A percentile compares a stretch with the other conserved stretches of the same genome.
Evolutionary conservation across 306 rosid genomes (phyloP).

Genomic region (Prunus mira): DNA sequence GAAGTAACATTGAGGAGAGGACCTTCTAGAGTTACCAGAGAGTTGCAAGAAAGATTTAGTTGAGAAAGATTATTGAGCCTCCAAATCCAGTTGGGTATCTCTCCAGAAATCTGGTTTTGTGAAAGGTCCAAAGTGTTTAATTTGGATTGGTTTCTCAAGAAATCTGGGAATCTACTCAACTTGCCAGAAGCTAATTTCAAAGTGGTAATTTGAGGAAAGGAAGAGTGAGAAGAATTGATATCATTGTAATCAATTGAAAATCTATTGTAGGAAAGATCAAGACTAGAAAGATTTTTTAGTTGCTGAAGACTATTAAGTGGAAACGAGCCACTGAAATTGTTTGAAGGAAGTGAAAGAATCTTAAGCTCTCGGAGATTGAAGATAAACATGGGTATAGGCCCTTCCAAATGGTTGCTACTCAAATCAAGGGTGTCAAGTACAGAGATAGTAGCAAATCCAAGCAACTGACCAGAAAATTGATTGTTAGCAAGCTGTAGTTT

Average conservation of each 20-base stretch:
- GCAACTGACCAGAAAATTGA: constrained; percentile 16
- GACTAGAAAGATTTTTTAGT: constrained; percentile 15
- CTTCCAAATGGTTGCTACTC: constrained; percentile 43
- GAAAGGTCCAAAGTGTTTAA: constrained; percentile 40
- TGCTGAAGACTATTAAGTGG: constrained; percentile 13
- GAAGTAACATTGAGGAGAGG: neutral
- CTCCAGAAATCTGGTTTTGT: constrained; percentile 30
- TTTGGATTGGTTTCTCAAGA: constrained; percentile 27
- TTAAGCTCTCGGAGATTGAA: constrained; percentile 15
- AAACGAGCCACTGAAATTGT: constrained; percentile 44
- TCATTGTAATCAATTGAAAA: constrained; percentile 13
- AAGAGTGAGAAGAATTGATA: too few relatives aligned
- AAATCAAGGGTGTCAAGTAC: constrained; percentile 43
- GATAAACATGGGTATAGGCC: constrained; percentile 31
- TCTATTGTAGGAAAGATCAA: constrained; percentile 47
- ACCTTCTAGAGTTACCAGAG: neutral
- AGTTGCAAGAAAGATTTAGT: constrained; percentile 54
- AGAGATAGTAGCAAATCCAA: neutral
- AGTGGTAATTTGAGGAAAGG: constrained; percentile 4
- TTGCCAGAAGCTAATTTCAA: constrained; percentile 37
- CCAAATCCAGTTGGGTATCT: constrained; percentile 57
- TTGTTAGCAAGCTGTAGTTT: constrained; percentile 18
- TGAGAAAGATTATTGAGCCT: neutral
- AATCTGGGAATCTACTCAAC: constrained; percentile 24
- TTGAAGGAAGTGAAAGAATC: constrained; percentile 28